These are phyloP conservation scores for Amaranthus tricolor DNA, from an alignment of 179 eudicot genomes.

Conservation along the genomic window DNA sequence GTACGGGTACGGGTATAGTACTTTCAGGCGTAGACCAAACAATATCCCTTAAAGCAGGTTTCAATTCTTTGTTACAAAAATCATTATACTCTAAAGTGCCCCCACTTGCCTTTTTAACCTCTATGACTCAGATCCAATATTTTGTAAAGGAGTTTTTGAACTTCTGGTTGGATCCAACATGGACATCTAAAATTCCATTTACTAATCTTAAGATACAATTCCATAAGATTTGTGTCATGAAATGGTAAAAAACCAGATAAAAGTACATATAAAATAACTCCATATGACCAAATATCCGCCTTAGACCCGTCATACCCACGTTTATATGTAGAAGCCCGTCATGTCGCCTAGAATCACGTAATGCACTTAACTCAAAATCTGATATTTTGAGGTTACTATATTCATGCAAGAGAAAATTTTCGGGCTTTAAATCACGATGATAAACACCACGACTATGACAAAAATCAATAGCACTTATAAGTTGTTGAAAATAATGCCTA, in stretches of 20 bases:
- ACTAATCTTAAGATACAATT: conserved; percentile 61
- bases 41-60: conserved; percentile 62
- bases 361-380: conserved; percentile 74
- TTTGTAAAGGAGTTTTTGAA: conserved; percentile 46
- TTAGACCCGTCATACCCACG: conserved; percentile 73
- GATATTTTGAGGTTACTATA: conserved; percentile 59
- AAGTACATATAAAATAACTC: conserved; percentile 67
- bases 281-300: conserved; percentile 88
- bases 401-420: conserved; percentile 71
- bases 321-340: conserved; percentile 75
- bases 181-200: conserved; percentile 63
- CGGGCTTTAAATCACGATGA: conserved; percentile 84
- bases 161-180: conserved; percentile 61
- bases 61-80: conserved; percentile 56
- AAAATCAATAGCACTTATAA: conserved; percentile 67
- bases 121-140: conserved; percentile 73
- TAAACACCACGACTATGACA: conserved; percentile 89
- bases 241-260: conserved; percentile 78
- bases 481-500: conserved; percentile 66
- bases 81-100: conserved; percentile 63
- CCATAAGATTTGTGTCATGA: conserved; percentile 64
- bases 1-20: not conserved
- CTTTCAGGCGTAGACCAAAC: conserved; percentile 55
- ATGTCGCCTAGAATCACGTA: conserved; percentile 49
- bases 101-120: conserved; percentile 67